phyloP scores from a whole-genome alignment of 2,329 filamentous ascomycete genomes.

The Xylariaceae sp. region DNA sequence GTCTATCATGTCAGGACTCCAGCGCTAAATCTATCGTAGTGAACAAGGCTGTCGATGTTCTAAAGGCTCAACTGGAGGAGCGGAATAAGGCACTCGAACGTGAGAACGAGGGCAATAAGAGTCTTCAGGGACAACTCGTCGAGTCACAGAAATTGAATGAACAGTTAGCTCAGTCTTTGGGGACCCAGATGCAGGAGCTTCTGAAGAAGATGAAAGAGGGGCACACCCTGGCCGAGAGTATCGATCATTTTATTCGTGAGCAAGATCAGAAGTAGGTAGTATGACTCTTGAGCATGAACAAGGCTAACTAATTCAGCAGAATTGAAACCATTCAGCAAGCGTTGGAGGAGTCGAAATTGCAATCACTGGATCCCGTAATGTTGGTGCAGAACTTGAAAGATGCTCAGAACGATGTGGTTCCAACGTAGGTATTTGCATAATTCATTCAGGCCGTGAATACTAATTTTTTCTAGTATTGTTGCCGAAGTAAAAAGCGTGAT shows the following conservation, averaged over 20 bases:
- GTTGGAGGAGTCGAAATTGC: constrained; percentile 18
- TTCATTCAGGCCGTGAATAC: not conserved
- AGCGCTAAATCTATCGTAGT: constrained; percentile 25
- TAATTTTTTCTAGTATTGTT: constrained; percentile 5
- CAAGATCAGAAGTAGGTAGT: constrained; percentile 29
- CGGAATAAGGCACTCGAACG: constrained; percentile 27
- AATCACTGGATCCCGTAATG: constrained; percentile 3
- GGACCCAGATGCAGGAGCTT: constrained; percentile 24
- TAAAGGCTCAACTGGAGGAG: constrained; percentile 23
- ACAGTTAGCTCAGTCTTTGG: constrained; percentile 22
- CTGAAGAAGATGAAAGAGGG: constrained; percentile 18
- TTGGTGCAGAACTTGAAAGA: constrained; percentile 22
- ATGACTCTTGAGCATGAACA: not conserved
- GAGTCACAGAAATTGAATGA: constrained; percentile 23
- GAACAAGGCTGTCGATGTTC: constrained; percentile 17
- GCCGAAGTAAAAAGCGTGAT: constrained; percentile 14
- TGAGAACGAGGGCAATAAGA: constrained; percentile 20
- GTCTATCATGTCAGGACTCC: not conserved
- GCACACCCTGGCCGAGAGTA: constrained; percentile 11
- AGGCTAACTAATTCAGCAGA: constrained; percentile 21
- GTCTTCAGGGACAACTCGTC: constrained; percentile 26
- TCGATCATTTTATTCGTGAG: constrained; percentile 10
- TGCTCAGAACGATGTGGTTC: constrained; percentile 17
- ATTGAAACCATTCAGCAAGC: constrained; percentile 22
- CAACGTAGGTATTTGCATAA: constrained; percentile 20